Evolutionary conservation across 352 stramenopile species (phyloP), one percentile per base, ranked within the genome.

Genomic region (Phytopythium mirpurense): DNA sequence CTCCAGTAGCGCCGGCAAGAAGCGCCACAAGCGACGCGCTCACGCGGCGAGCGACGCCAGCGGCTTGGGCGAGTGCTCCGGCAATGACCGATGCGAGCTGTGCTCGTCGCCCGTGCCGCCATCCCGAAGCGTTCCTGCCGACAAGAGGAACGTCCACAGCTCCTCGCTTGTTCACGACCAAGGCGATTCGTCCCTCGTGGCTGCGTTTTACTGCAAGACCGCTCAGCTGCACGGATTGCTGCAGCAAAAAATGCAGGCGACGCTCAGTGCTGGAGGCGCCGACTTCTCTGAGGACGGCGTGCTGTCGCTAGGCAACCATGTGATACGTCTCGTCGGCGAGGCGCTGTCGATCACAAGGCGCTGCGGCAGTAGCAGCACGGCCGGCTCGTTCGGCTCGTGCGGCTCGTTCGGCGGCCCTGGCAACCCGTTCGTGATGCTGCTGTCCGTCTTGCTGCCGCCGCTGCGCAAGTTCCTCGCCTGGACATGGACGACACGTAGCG

Each of bases 351-450:
- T 31, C 7, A 11, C 47, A 7, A 36, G 21, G 9, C 8, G 53
- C 37, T 29, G 24, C 18, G 47, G 59, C n/a, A 52, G 24, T 26
- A 51, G 57, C 23, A 52, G 54, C 29, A 38, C 26, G 19, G 42
- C 38, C 9, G 46, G 59, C n/a, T n/a, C n/a, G n/a, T n/a, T n/a
- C n/a, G n/a, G n/a, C n/a, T n/a, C 29, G 9, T 32, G 9, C 6
- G 10, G 19, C 5, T 24, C 31, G 8, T 9, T 15, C 14, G 40
- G 19, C 10, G 18, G 21, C 23, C 40, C 57, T 1, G 62, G 57
- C 14, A 77, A 63, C 43, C 74, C 78, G 36, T 86, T 84, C 46
- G 75, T 84, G 42, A 88, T 88, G 75, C 51, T 85, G 40, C 54
- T 89, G 2, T 87, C 78, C 0, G 73, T 84, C 37, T 15, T 84